Base-by-base conservation (phyloP, 1,139 yeast genomes). In the Saccharomyces uvarum region DNA sequence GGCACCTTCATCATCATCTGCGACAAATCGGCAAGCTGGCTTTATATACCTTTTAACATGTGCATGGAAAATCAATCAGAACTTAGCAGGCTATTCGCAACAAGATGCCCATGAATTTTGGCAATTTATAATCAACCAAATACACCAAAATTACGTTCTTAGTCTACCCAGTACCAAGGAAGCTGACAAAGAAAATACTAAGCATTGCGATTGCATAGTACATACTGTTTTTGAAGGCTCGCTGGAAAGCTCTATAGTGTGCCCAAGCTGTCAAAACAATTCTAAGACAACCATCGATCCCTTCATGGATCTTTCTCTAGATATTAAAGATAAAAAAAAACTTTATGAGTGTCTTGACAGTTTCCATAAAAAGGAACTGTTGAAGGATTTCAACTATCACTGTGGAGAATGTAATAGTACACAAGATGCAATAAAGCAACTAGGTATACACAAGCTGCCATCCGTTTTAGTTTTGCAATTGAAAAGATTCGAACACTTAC, bases 101-200 rank as follows among this genome's bases (percentile, higher is more conserved):
- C 99, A 93, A 71, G 99, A 93, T 70, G 98, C 99, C 0, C 99
- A 93, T 71, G 99, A 93, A 70, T 93, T 91, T 70, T 84, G 96
- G 85, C 97, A 93, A 68, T 90, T 91, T 68, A 67, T 91, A 31
- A 75, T 91, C 50, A 88, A 91, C 68, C 96, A 89, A 70, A 73
- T 93, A 54, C 99, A 93, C 71, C 75, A 74, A 58, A 88, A 72
- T 38, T 60, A 70, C 29, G 33, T 31, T 31, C 33, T 31, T 14
- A 57, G 57, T 47, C 52, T 54, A 41, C 48, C 53, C 29, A 53
- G 59, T 31, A 55, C 77, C 61, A 28, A 55, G 11, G 52, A 53
- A 26, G 52, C 55, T 29, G 58, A 54, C 11, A 49, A 52, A 11
- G 56, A 54, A 48, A 49, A 53, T 24, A 55, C 48, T 5, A 53